Evolutionary conservation across 345 rosid genomes (phyloP).

Genomic region (Clarkia xantiana): DNA sequence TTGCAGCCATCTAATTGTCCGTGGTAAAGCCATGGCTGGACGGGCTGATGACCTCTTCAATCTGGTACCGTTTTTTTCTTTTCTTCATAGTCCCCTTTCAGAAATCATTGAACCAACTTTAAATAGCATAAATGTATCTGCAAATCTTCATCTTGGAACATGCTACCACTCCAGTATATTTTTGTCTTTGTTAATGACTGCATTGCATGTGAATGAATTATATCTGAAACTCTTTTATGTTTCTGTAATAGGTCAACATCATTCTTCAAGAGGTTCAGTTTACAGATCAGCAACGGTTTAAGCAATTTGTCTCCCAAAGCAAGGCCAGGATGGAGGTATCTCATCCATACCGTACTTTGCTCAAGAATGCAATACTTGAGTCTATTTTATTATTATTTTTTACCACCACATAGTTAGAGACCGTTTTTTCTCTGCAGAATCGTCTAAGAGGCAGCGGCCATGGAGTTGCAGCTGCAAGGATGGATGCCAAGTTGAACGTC

Average conservation of each 20-base stretch:
- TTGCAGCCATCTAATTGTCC: constrained; percentile 65
- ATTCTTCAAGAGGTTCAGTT: constrained; percentile 90
- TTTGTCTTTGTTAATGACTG: too few relatives aligned
- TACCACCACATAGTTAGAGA: background rate
- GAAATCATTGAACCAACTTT: background rate
- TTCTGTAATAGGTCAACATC: constrained; percentile 43
- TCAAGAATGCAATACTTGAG: background rate
- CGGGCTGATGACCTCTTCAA: constrained; percentile 76
- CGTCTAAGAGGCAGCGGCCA: constrained; percentile 92
- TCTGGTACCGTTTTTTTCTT: constrained; percentile 35
- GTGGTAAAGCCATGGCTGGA: constrained; percentile 96
- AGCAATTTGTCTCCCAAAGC: constrained; percentile 94
- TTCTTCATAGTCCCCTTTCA: background rate
- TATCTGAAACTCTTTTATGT: constrained; percentile 4
- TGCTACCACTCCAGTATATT: too few relatives aligned
- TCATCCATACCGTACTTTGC: background rate
- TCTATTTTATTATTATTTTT: background rate
- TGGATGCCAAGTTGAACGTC: constrained; percentile 82
- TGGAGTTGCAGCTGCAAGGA: constrained; percentile 74
- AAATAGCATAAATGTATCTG: background rate
- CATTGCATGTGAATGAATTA: background rate
- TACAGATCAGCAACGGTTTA: constrained; percentile 89
- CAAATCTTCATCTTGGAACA: background rate
- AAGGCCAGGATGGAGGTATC: constrained; percentile 95
- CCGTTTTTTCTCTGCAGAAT: constrained; percentile 28